These are phyloP conservation scores for Cytospora schulzeri DNA, from an alignment of 2,329 filamentous ascomycete genomes.

Conservation along the genomic window DNA sequence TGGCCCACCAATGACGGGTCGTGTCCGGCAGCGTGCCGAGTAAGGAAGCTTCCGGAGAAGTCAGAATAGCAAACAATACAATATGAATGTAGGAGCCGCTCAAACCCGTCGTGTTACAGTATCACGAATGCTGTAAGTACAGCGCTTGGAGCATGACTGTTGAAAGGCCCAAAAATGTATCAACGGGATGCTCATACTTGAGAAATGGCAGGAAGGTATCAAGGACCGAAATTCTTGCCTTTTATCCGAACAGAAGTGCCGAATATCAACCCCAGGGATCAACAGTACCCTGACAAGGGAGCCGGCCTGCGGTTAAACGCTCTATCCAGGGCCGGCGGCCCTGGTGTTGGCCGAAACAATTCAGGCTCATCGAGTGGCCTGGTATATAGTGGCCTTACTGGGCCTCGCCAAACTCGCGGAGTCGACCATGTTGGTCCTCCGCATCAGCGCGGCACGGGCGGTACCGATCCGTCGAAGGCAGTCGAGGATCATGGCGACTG, in stretches of 20 bases:
- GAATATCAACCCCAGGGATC: not conserved
- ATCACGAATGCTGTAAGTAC: not conserved
- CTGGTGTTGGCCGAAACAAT: not conserved
- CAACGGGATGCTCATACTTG: not conserved
- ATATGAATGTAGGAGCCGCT: not conserved
- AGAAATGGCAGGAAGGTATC: not conserved
- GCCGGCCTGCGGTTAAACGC: too few relatives aligned
- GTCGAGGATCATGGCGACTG: slow-evolving; percentile 5
- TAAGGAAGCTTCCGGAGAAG: not conserved
- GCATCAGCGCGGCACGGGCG: slow-evolving; percentile 6
- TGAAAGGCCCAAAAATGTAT: not conserved
- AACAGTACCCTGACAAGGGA: not conserved
- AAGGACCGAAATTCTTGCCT: not conserved
- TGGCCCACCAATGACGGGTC: too few relatives aligned
- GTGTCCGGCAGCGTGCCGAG: too few relatives aligned
- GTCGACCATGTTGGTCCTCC: not conserved
- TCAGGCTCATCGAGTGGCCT: not conserved
- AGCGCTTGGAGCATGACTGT: not conserved
- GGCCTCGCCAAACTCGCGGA: not conserved
- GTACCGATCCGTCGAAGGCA: slow-evolving; percentile 18
- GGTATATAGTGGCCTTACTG: not conserved
- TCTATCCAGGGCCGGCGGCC: not conserved
- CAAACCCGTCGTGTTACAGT: not conserved
- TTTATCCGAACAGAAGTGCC: not conserved
- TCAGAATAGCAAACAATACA: not conserved